Percentiles rank a stretch among this genome's conserved stretches.
These are phyloP conservation scores for Arabidopsis hybrid DNA, from an alignment of 441 rosid species.

Conservation along the genomic window DNA sequence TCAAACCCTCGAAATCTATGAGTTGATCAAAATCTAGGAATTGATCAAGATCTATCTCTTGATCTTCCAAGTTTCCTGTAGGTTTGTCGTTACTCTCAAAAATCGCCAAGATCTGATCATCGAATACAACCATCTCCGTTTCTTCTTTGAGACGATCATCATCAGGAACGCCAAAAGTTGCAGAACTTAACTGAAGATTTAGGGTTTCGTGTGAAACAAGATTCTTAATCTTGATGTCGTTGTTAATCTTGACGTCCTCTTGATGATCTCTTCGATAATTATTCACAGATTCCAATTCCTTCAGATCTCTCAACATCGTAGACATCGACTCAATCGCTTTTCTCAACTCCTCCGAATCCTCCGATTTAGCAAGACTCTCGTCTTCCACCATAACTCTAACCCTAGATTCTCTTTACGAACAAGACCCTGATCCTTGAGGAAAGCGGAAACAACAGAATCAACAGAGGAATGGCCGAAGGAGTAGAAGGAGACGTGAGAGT, in stretches of 20 bases:
- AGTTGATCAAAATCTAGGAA: too few relatives aligned
- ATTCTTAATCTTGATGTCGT: background rate
- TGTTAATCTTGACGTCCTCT: background rate
- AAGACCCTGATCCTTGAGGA: slow-evolving; percentile 6
- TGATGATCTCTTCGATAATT: background rate
- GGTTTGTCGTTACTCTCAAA: background rate
- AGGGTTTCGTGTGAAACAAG: slow-evolving; percentile 3
- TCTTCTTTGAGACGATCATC: too few relatives aligned
- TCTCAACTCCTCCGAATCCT: background rate
- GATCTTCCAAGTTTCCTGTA: background rate
- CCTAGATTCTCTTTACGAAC: background rate
- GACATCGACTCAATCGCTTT: background rate
- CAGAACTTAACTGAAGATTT: background rate
- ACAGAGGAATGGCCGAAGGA: slow-evolving; percentile 35
- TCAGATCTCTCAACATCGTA: background rate
- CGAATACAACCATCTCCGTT: too few relatives aligned
- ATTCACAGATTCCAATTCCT: background rate
- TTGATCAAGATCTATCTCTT: background rate
- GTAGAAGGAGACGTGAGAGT: slow-evolving; percentile 7
- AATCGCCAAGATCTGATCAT: too few relatives aligned
- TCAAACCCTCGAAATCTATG: background rate
- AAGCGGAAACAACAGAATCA: background rate
- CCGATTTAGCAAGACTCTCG: slow-evolving; percentile 1
- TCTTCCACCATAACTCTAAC: slow-evolving; percentile 22
- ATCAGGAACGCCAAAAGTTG: background rate